Evolutionary conservation across 306 rosid genomes (phyloP).

Genomic region (Quercus variabilis): DNA sequence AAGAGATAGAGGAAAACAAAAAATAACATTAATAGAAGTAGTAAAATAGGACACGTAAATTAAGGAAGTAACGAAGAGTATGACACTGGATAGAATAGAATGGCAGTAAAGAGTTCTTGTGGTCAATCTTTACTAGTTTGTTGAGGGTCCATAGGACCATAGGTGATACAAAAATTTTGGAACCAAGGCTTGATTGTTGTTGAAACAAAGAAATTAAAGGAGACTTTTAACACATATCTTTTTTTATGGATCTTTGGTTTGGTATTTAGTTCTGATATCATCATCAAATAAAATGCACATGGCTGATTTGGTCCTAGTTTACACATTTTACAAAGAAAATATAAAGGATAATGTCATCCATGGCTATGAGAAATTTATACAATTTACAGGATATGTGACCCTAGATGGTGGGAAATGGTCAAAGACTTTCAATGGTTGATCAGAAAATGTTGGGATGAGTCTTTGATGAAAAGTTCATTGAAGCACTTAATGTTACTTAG

Average conservation of each 20-base stretch:
- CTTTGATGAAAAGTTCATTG: neutral
- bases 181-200: too few relatives aligned
- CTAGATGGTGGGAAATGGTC: neutral
- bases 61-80: too few relatives aligned
- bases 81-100: too few relatives aligned
- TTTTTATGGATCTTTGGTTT: neutral
- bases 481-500: neutral
- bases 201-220: neutral
- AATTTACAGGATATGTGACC: neutral
- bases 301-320: neutral
- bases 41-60: too few relatives aligned
- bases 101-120: too few relatives aligned
- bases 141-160: too few relatives aligned
- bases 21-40: too few relatives aligned
- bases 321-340: neutral
- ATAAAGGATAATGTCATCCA: neutral
- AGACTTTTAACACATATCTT: neutral
- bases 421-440: neutral
- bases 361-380: neutral
- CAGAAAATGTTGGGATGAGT: neutral
- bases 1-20: too few relatives aligned
- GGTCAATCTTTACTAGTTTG: too few relatives aligned
- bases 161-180: too few relatives aligned
- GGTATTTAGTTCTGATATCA: neutral
- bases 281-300: neutral